phyloP scores from a whole-genome alignment of 169 alveolate species.

The Cryptosporidium baileyi region DNA sequence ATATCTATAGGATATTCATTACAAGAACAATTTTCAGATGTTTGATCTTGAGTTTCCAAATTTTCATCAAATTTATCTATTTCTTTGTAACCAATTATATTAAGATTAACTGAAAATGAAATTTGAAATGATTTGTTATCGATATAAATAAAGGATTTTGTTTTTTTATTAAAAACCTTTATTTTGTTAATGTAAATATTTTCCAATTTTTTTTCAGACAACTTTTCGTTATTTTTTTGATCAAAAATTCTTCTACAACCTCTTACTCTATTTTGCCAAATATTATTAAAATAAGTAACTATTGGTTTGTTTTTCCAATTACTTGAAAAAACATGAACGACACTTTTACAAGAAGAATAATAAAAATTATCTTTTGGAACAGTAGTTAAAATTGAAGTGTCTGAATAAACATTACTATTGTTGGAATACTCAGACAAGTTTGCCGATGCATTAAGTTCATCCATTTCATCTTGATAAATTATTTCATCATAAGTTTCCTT shows the following conservation, averaged over 20 bases:
- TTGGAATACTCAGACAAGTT: not conserved
- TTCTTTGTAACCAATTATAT: not conserved
- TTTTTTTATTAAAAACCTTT: not conserved
- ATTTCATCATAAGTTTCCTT: conserved; percentile 5
- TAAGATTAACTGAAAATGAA: not conserved
- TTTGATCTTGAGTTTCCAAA: not conserved
- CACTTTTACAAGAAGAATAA: not conserved
- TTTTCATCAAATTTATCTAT: too few species aligned
- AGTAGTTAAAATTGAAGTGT: not conserved
- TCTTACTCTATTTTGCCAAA: not conserved
- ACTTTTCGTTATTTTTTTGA: not conserved
- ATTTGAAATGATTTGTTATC: too few species aligned
- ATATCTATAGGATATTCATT: conserved; percentile 19
- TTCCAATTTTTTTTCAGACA: not conserved
- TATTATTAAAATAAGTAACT: conserved; percentile 31
- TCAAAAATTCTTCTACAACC: not conserved
- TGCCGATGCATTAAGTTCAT: not conserved
- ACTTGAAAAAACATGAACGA: conserved; percentile 36
- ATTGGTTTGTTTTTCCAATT: conserved; percentile 27
- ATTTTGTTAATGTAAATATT: not conserved
- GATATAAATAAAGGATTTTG: too few species aligned
- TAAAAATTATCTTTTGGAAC: not conserved
- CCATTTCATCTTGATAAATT: conserved; percentile 21
- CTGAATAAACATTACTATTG: not conserved
- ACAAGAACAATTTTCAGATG: not conserved